phyloP scores from a whole-genome alignment of 2,329 filamentous ascomycete genomes.

The Didymella exigua region DNA sequence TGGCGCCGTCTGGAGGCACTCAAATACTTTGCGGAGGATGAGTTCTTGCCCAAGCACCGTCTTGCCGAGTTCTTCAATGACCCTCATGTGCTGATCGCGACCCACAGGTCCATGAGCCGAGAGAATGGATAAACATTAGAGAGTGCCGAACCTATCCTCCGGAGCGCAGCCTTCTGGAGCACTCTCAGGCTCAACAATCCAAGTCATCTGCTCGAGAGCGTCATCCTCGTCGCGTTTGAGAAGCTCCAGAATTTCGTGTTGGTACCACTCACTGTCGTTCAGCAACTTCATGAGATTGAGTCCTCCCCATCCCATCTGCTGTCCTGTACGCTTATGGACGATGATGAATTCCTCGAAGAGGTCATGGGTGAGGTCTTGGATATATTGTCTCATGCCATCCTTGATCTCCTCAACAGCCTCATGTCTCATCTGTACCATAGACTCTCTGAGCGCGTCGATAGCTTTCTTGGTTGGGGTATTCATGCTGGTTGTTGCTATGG shows the following conservation, averaged over 20 bases:
- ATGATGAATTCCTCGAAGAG: not conserved
- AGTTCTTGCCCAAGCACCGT: not conserved
- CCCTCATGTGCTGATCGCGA: not conserved
- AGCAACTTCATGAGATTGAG: not conserved
- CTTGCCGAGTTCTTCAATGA: not conserved
- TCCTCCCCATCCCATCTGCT: not conserved
- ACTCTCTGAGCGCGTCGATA: not conserved
- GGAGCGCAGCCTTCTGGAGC: not conserved
- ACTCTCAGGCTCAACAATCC: not conserved
- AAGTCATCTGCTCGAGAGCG: constrained; percentile 1
- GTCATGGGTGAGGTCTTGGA: not conserved
- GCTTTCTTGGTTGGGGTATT: not conserved
- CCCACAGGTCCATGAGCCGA: not conserved
- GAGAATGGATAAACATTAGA: not conserved
- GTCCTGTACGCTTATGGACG: not conserved
- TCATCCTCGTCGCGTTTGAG: not conserved
- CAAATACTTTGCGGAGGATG: not conserved
- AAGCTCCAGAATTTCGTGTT: not conserved
- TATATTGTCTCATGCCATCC: not conserved
- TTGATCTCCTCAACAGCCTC: not conserved
- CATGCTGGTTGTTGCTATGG: not conserved
- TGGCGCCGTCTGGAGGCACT: not conserved
- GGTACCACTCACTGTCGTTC: not conserved
- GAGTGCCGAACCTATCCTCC: not conserved
- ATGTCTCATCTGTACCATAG: not conserved